Evolutionary conservation across 2,329 filamentous ascomycete species (phyloP).

Genomic region (Erysiphe neolycopersici): DNA sequence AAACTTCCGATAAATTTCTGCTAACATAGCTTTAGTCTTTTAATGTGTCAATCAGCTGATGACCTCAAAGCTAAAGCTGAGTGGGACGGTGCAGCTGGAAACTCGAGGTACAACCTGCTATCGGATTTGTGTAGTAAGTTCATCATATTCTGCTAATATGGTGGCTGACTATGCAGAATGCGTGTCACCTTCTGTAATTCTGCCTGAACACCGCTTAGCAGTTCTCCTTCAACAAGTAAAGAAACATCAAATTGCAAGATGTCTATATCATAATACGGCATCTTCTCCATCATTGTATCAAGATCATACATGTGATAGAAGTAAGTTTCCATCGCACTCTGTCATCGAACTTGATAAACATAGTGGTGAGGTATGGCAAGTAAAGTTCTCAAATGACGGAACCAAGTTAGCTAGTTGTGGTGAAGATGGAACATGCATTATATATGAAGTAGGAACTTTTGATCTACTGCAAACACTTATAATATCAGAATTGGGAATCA

Average conservation of each 20-base stretch:
- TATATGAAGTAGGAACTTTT: constrained; percentile 58
- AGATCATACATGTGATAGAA: constrained; percentile 60
- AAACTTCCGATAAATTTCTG: background rate
- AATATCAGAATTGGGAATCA: constrained; percentile 44
- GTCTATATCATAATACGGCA: constrained; percentile 67
- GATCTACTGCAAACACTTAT: constrained; percentile 31
- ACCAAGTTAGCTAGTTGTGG: constrained; percentile 60
- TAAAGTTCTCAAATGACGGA: constrained; percentile 76
- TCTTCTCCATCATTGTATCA: constrained; percentile 62
- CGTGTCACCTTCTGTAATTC: constrained; percentile 90
- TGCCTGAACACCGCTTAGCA: constrained; percentile 72
- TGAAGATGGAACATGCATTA: constrained; percentile 43
- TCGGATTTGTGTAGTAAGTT: constrained; percentile 58
- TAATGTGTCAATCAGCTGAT: constrained; percentile 64
- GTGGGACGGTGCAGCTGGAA: constrained; percentile 60
- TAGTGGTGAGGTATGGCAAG: constrained; percentile 67
- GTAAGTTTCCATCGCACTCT: constrained; percentile 50
- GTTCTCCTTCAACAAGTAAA: constrained; percentile 64
- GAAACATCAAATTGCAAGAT: constrained; percentile 53
- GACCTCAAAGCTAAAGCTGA: constrained; percentile 50
- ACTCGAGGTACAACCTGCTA: constrained; percentile 48
- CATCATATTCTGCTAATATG: background rate
- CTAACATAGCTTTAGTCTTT: constrained; percentile 25
- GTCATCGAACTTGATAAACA: constrained; percentile 47
- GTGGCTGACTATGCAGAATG: constrained; percentile 28